These are phyloP conservation scores for Zymoseptoria passerinii DNA, from an alignment of 2,329 filamentous ascomycete species.

Conservation along the genomic window DNA sequence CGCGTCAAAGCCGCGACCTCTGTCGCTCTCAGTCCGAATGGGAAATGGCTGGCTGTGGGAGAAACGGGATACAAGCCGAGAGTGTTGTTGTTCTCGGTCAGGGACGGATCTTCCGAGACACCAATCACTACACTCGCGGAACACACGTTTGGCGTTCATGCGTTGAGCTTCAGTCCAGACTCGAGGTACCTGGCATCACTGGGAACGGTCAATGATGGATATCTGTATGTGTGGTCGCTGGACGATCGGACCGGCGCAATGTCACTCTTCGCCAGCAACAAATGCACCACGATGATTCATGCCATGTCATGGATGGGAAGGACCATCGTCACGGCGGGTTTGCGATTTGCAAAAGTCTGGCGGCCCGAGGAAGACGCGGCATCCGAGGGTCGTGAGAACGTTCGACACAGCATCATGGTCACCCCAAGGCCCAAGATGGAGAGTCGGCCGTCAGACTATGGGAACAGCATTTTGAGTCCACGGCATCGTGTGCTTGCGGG, in stretches of 20 bases:
- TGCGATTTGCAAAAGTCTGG: constrained; percentile 92
- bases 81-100: constrained; percentile 80
- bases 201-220: constrained; percentile 84
- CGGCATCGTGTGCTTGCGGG: constrained; percentile 66
- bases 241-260: constrained; percentile 74
- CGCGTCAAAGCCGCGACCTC: constrained; percentile 92
- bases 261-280: constrained; percentile 75
- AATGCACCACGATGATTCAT: constrained; percentile 79
- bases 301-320: constrained; percentile 87
- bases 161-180: constrained; percentile 82
- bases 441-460: constrained; percentile 22
- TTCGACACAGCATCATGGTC: constrained; percentile 12
- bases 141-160: constrained; percentile 80
- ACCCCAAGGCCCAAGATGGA: constrained; percentile 29
- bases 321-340: constrained; percentile 74
- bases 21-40: constrained; percentile 78
- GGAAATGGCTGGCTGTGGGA: constrained; percentile 79
- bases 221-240: constrained; percentile 83
- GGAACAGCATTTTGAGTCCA: constrained; percentile 31
- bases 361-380: constrained; percentile 58
- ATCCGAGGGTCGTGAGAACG: constrained; percentile 11
- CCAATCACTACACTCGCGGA: constrained; percentile 82
- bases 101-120: constrained; percentile 65
- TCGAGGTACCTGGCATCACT: constrained; percentile 80
- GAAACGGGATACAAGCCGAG: constrained; percentile 91